Percentiles rank a stretch among this genome's conserved stretches.
Evolutionary conservation across 129 eudicot species (phyloP).

Genomic region (Ambrosia trifida): DNA sequence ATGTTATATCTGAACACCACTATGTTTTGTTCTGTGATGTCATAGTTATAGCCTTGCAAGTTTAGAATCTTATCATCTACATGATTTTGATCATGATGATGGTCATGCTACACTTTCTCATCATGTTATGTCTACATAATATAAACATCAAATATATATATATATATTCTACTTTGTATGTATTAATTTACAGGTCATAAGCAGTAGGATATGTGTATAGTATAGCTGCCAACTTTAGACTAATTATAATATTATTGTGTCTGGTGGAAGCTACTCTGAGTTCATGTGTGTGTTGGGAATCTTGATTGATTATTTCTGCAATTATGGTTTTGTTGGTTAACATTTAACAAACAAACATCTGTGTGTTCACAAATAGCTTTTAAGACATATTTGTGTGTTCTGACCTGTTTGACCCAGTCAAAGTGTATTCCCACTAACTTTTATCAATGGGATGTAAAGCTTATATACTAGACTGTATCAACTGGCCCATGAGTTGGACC

Average conservation of each 20-base stretch:
- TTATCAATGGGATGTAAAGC: constrained; percentile 38
- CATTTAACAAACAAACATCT: too few species aligned
- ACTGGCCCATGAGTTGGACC: constrained; percentile 37
- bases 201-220: constrained; percentile 16
- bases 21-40: constrained; percentile 37
- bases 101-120: constrained; percentile 28
- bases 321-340: constrained; percentile 26
- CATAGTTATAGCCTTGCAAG: constrained; percentile 27
- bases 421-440: constrained; percentile 41
- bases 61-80: constrained; percentile 37
- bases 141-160: constrained; percentile 4
- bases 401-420: constrained; percentile 36
- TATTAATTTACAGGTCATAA: constrained; percentile 21
- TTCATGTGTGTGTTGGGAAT: constrained; percentile 29
- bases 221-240: constrained; percentile 28
- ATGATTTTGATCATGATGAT: constrained; percentile 19
- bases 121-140: constrained; percentile 33
- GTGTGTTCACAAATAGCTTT: constrained; percentile 26
- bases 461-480: constrained; percentile 34
- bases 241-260: constrained; percentile 18
- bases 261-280: constrained; percentile 23
- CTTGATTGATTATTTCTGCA: constrained; percentile 28
- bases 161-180: constrained; percentile 9
- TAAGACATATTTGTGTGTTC: constrained; percentile 19
- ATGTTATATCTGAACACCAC: constrained; percentile 41